Evolutionary conservation across 495 filamentous ascomycete species (phyloP).

Genomic region (Lasiosphaeris hirsuta): DNA sequence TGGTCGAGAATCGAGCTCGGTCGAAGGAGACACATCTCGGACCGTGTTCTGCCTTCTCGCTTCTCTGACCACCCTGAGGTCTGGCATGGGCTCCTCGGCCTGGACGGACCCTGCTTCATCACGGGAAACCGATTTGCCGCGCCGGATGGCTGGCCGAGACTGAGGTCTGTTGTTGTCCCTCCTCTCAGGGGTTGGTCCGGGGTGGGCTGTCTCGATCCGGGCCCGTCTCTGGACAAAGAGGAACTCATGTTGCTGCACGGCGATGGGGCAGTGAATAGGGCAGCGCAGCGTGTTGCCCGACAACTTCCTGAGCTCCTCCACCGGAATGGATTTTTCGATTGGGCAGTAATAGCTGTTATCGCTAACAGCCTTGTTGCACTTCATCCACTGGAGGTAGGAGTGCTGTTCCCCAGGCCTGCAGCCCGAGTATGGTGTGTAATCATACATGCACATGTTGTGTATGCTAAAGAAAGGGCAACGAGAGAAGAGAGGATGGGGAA

Average conservation of each 20-base stretch:
- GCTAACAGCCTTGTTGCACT: slow-evolving; percentile 26
- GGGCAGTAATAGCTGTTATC: slow-evolving; percentile 24
- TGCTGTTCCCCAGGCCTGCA: slow-evolving; percentile 25
- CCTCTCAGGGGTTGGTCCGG: too few species aligned
- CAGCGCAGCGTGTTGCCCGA: slow-evolving; percentile 28
- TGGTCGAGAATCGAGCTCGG: not conserved
- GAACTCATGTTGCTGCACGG: slow-evolving; percentile 26
- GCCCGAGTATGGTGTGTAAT: slow-evolving; percentile 31
- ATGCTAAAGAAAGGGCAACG: not conserved
- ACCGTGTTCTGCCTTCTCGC: not conserved
- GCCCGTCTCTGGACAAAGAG: slow-evolving; percentile 1
- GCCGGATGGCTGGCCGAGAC: not conserved
- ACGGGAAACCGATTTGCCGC: too few species aligned
- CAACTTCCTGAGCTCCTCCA: slow-evolving; percentile 22
- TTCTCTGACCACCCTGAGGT: not conserved
- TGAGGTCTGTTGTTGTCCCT: not conserved
- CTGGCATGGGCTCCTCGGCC: not conserved
- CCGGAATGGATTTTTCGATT: slow-evolving; percentile 17
- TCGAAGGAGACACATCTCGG: not conserved
- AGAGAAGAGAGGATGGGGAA: not conserved
- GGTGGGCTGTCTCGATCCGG: too few species aligned
- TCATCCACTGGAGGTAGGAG: slow-evolving; percentile 33
- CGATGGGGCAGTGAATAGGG: slow-evolving; percentile 28
- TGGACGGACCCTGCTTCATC: too few species aligned
- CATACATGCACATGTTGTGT: slow-evolving; percentile 30